A percentile compares a stretch with the other conserved stretches of the same genome.
phyloP scores from a whole-genome alignment of 192 early-diverging fungal genomes.

The Backusella psychrophila region DNA sequence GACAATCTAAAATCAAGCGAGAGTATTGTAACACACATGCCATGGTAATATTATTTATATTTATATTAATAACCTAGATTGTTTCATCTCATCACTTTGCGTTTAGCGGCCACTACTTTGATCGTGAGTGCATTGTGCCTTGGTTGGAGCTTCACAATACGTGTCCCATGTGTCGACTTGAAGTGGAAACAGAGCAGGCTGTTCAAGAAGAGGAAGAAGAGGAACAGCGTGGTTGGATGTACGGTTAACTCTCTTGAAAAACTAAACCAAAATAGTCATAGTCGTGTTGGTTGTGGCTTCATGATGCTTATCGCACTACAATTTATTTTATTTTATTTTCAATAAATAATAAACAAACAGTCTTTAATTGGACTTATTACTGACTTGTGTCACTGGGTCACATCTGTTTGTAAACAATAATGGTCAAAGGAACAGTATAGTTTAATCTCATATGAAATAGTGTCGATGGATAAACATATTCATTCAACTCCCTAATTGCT shows the following conservation, averaged over 20 bases:
- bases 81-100: background rate
- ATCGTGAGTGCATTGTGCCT: conserved; percentile 36
- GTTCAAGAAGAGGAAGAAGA: conserved; percentile 40
- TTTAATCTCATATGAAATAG: background rate
- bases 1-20: conserved; percentile 32
- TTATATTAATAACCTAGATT: background rate
- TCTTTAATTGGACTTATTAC: background rate
- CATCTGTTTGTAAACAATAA: background rate
- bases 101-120: conserved; percentile 37
- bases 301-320: background rate
- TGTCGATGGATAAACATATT: background rate
- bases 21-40: conserved; percentile 34
- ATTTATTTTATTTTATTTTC: background rate
- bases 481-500: background rate
- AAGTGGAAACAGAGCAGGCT: conserved; percentile 35
- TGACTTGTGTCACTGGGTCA: conserved; percentile 1
- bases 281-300: background rate
- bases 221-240: conserved; percentile 34
- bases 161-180: conserved; percentile 36
- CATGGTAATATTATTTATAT: conserved; percentile 29
- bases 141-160: conserved; percentile 40
- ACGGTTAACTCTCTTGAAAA: conserved; percentile 16
- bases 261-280: background rate
- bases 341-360: background rate
- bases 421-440: background rate